These are phyloP conservation scores for Salix purpurea DNA, from an alignment of 345 rosid genomes.

Conservation along the genomic window DNA sequence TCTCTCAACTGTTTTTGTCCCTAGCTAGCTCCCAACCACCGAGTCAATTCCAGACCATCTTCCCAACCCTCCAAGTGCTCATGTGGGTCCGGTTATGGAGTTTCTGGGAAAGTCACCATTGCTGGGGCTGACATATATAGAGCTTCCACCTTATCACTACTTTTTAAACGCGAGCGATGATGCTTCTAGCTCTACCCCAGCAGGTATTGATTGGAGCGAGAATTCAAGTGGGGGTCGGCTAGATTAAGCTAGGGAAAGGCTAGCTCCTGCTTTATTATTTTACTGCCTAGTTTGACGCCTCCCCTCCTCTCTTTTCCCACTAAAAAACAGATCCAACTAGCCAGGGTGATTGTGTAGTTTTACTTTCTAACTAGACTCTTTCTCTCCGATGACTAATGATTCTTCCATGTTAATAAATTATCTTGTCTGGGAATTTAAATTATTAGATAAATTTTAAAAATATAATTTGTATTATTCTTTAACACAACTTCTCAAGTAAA, in stretches of 20 bases:
- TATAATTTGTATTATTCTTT: no score
- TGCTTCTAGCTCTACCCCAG: constrained; percentile 3
- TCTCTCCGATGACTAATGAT: constrained; percentile 19
- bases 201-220: constrained; percentile 2
- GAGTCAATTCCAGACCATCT: constrained; percentile 19
- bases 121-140: constrained; percentile 18
- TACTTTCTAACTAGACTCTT: constrained; percentile 5
- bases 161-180: constrained; percentile 42
- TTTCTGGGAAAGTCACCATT: constrained; percentile 1
- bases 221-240: constrained; percentile 36
- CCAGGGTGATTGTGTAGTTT: neutral
- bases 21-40: constrained; percentile 7
- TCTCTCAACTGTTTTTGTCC: constrained; percentile 19
- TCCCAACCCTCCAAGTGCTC: neutral
- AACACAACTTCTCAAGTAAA: rapidly evolving
- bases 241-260: neutral
- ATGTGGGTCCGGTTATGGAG: neutral
- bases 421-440: no score
- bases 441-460: no score
- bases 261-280: neutral
- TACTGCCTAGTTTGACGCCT: constrained; percentile 32
- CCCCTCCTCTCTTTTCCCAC: neutral
- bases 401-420: neutral
- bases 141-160: constrained; percentile 15
- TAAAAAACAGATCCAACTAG: neutral